A percentile compares a stretch with the other conserved stretches of the same genome.
phyloP scores from a whole-genome alignment of 75 land plant species.

The Azolla pinnata region DNA sequence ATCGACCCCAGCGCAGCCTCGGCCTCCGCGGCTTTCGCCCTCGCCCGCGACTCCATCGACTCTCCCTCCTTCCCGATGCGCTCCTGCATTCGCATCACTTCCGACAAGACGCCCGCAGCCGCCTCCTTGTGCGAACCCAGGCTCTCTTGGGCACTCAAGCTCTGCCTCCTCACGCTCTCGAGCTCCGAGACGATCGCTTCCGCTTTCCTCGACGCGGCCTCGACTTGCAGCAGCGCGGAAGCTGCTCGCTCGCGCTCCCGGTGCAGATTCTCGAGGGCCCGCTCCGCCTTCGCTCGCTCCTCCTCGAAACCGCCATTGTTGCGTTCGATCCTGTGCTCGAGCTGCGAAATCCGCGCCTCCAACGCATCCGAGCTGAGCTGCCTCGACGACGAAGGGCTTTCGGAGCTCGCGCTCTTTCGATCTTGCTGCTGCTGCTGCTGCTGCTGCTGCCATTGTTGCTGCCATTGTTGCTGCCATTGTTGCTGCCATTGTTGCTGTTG shows the following conservation, averaged over 20 bases:
- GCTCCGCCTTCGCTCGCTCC: background rate
- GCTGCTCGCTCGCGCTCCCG: constrained; percentile 18
- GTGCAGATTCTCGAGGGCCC: constrained; percentile 9
- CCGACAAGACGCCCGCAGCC: constrained; percentile 13
- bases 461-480: constrained; percentile 24
- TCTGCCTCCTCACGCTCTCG: constrained; percentile 9
- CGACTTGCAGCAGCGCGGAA: constrained; percentile 16
- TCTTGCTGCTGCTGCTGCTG: constrained; percentile 11
- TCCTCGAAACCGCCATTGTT: background rate
- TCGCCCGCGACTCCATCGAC: constrained; percentile 7
- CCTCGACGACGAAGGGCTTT: no score
- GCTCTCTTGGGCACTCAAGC: constrained; percentile 10
- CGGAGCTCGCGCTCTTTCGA: no score
- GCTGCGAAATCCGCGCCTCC: constrained; percentile 4
- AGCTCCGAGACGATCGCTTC: constrained; percentile 10
- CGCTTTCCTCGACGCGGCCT: constrained; percentile 25
- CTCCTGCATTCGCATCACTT: constrained; percentile 9
- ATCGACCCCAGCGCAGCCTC: constrained; percentile 9
- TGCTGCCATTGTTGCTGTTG: constrained; percentile 17
- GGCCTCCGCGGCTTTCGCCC: constrained; percentile 21
- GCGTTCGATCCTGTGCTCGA: constrained; percentile 6
- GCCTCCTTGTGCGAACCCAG: constrained; percentile 14
- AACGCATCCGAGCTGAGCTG: constrained; percentile 6
- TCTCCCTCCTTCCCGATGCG: constrained; percentile 14
- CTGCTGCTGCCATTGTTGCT: no score